Conservation (phyloP, 164 flowering plant genomes). For the Berberis thunbergii region DNA sequence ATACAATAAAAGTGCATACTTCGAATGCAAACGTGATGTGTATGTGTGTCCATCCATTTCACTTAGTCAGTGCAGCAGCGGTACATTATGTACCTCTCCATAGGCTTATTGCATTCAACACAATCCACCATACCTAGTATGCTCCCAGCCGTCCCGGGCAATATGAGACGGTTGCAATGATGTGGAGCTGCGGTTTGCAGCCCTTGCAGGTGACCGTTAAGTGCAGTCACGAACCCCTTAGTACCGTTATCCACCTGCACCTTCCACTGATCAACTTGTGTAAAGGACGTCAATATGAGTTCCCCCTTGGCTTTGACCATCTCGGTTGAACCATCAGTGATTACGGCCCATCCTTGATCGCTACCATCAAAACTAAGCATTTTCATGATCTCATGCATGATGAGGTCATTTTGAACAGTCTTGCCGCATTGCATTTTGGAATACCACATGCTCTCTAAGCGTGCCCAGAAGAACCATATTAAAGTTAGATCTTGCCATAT, state of each 20-base stretch:
- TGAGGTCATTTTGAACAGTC: conserved; percentile 24
- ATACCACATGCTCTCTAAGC: conserved; percentile 62
- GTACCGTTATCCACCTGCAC: conserved; percentile 11
- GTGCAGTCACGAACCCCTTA: conserved; percentile 33
- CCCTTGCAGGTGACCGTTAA: conserved; percentile 18
- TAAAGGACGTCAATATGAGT: conserved; percentile 20
- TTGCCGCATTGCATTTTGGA: conserved; percentile 40
- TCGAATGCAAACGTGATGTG: no score
- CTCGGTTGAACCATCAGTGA: conserved; percentile 35
- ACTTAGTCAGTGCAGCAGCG: no score
- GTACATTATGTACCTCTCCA: conserved; percentile 5
- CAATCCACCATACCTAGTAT: not conserved
- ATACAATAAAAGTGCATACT: no score
- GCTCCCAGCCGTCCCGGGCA: not conserved
- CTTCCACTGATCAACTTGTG: conserved; percentile 32
- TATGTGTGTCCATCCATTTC: no score
- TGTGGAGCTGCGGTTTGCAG: conserved; percentile 31
- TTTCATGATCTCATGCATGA: conserved; percentile 37
- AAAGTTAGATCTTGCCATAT: no score
- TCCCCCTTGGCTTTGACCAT: conserved; percentile 46
- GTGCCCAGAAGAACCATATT: conserved; percentile 66
- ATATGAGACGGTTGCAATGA: conserved; percentile 16
- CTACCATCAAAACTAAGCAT: conserved; percentile 48
- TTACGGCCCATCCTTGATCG: conserved; percentile 59
- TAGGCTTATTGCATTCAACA: not conserved